A percentile compares a stretch with the other conserved stretches of the same genome.
These are phyloP conservation scores for Vigna trinervia DNA, from an alignment of 306 rosid species.

Conservation along the genomic window DNA sequence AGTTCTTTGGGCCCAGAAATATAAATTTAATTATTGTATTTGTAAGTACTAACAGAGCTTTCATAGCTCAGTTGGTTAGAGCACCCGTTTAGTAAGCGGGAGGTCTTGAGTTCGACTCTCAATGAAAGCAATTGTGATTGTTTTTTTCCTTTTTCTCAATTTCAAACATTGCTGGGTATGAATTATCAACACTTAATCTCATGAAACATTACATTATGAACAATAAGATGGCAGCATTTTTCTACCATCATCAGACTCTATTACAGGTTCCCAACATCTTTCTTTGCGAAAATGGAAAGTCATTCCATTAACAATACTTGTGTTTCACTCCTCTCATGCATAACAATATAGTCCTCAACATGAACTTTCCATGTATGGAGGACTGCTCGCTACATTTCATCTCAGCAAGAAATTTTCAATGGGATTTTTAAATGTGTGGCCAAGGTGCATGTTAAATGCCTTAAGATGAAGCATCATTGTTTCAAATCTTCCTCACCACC, in stretches of 20 bases:
- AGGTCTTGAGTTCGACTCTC: constrained; percentile 87
- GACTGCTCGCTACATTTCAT: not conserved
- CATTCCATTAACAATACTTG: not conserved
- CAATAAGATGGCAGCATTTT: not conserved
- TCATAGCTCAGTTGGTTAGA: constrained; percentile 86
- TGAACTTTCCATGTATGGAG: not conserved
- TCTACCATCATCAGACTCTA: constrained; percentile 30
- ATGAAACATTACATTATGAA: not conserved
- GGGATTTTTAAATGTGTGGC: constrained; percentile 15
- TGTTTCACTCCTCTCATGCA: too few relatives aligned
- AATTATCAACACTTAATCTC: not conserved
- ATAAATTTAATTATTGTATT: too few relatives aligned
- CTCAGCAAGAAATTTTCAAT: not conserved
- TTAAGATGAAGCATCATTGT: constrained; percentile 17
- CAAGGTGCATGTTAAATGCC: constrained; percentile 22
- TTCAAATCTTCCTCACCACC: constrained; percentile 16
- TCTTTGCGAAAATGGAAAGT: constrained; percentile 13
- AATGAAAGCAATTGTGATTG: constrained; percentile 53
- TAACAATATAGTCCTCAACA: not conserved
- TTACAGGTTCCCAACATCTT: not conserved
- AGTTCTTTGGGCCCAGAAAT: too few relatives aligned
- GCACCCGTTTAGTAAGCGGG: constrained; percentile 92
- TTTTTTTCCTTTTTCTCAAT: too few relatives aligned
- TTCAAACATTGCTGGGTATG: too few relatives aligned
- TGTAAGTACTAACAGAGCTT: constrained; percentile 25